A percentile compares a stretch with the other conserved stretches of the same genome.
These are phyloP conservation scores for Euphorbia tirucalli DNA, from an alignment of 345 rosid genomes.

Conservation along the genomic window DNA sequence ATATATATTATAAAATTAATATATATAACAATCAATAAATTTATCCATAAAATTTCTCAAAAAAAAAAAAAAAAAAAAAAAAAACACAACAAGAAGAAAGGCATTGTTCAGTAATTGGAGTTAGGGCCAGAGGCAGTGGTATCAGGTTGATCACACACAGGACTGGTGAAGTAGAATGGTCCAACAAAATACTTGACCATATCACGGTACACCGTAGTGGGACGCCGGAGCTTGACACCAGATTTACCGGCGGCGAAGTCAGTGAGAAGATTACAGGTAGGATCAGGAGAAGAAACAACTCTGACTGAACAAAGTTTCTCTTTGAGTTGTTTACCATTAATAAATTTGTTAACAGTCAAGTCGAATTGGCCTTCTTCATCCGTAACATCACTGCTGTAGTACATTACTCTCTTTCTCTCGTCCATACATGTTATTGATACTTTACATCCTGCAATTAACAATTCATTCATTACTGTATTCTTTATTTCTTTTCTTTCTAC, in stretches of 20 bases:
- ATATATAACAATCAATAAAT: too few relatives aligned
- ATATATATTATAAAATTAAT: too few relatives aligned
- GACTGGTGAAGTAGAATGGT: conserved; percentile 59
- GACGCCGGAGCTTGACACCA: conserved; percentile 54
- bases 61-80: too few relatives aligned
- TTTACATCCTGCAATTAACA: conserved; percentile 40
- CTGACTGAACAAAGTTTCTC: conserved; percentile 51
- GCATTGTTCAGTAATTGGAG: too few relatives aligned
- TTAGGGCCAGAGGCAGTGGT: not conserved
- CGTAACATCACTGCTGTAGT: conserved; percentile 59
- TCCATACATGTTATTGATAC: conserved; percentile 72
- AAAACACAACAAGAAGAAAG: too few relatives aligned
- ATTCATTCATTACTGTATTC: too few relatives aligned
- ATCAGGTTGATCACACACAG: conserved; percentile 67
- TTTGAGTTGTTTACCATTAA: conserved; percentile 45
- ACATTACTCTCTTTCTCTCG: conserved; percentile 54
- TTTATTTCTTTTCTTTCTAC: too few relatives aligned
- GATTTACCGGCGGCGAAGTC: conserved; percentile 57
- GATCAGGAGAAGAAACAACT: conserved; percentile 64
- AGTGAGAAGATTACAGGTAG: conserved; percentile 56
- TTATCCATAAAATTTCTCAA: too few relatives aligned
- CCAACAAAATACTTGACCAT: conserved; percentile 40
- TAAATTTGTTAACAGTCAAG: conserved; percentile 38
- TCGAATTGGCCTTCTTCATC: conserved; percentile 59
- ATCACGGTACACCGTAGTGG: conserved; percentile 44